Evolutionary conservation across 2,329 filamentous ascomycete species (phyloP), one percentile per base, ranked within the genome.

Genomic region (Penicillium sp.): DNA sequence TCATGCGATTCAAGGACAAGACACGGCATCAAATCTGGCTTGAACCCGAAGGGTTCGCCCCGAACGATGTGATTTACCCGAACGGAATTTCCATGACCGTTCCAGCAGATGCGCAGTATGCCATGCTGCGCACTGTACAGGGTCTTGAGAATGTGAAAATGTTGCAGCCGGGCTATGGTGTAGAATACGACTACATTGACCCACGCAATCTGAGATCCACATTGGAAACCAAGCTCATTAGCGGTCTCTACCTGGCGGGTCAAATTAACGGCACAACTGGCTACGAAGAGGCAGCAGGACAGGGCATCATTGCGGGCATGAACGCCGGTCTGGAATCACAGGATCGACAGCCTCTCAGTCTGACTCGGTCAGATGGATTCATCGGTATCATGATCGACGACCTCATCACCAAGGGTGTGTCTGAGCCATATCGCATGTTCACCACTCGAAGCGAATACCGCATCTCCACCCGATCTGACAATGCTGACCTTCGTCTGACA

Each of bases 301-400:
- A 99, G 73, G 94, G 94, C 9, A 82, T 99, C 45, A 78, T 99
- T 14, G 94, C 94, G 0, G 94, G 94, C 29, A 92, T 93, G 67
- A 99, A 99, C 69, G 94, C 94, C 1, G 94, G 93, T 2, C 83
- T 94, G n/a, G 82, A 87, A 1, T 85, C 92, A 0, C 82, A 85
- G 57, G 83, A 83, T 1, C 85, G 88, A 55, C 73, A 80, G 1
- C 82, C 86, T 0, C 80, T 95, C 57, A 83, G 83, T 0, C 78
- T 99, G 27, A 87, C 87, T 7, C 84, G 94, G 60, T 87, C 89
- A 1, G 93, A 99, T 72, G 92, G 91, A 12, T 99, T 97, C 73
- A 97, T 99, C 68, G 94, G 94, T 63, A 89, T 99, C 76, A 96
- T 99, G 92, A 92, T 99, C 67, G 94, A 99, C 74, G 94, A 99